These are phyloP conservation scores for Paraphoma chrysanthemicola DNA, from an alignment of 2,329 filamentous ascomycete species.

Conservation along the genomic window DNA sequence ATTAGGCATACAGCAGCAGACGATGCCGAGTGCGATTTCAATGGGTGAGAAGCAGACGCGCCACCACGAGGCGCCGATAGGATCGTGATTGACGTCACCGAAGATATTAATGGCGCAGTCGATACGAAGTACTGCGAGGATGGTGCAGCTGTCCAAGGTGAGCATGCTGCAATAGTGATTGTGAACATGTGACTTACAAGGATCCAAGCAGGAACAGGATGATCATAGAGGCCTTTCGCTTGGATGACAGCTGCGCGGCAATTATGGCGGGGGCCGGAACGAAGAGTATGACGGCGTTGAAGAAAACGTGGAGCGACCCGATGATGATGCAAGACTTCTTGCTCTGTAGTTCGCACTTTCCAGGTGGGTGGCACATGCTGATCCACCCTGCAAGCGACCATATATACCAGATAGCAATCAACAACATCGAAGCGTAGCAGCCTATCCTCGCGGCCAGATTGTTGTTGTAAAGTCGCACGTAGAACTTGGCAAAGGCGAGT, in stretches of 20 bases:
- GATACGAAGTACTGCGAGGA: conserved; percentile 25
- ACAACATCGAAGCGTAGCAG: conserved; percentile 17
- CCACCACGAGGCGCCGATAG: conserved; percentile 27
- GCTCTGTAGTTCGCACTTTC: conserved; percentile 19
- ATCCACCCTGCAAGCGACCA: conserved; percentile 24
- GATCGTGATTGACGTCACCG: conserved; percentile 17
- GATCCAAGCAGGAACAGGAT: conserved; percentile 20
- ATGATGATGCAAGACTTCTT: conserved; percentile 24
- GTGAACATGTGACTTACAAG: conserved; percentile 15
- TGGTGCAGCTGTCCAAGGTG: conserved; percentile 16
- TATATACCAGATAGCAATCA: conserved; percentile 21
- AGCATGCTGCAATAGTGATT: background rate
- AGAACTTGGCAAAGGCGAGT: conserved; percentile 23
- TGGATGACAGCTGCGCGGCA: conserved; percentile 14
- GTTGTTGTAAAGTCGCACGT: conserved; percentile 23
- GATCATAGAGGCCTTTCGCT: conserved; percentile 17
- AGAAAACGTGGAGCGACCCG: conserved; percentile 25
- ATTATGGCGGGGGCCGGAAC: conserved; percentile 18
- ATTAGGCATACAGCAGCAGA: conserved; percentile 27
- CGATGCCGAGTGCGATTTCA: conserved; percentile 26
- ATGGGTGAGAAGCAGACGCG: conserved; percentile 28
- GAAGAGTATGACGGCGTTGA: conserved; percentile 21
- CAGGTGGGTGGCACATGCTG: conserved; percentile 24
- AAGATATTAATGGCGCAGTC: conserved; percentile 27
- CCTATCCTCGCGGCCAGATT: conserved; percentile 7